Conservation (phyloP, 2,329 filamentous ascomycete genomes). For the Venturiaceae sp. region DNA sequence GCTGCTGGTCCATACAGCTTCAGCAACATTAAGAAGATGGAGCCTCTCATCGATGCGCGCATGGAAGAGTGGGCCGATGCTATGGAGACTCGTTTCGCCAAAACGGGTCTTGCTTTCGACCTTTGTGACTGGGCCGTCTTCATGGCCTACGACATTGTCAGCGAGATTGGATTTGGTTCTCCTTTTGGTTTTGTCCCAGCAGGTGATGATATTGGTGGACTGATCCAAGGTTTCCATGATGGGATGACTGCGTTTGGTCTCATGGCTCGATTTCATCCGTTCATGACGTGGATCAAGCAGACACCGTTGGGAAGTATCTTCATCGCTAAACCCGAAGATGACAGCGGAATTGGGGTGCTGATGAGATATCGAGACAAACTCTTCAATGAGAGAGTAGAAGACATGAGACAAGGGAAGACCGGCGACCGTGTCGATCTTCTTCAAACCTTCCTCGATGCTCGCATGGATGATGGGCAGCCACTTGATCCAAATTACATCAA, state of each 20-base stretch:
- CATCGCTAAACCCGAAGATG: conserved; percentile 40
- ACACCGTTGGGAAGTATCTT: not conserved
- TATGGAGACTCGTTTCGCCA: conserved; percentile 37
- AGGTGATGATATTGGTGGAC: conserved; percentile 42
- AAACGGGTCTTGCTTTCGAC: conserved; percentile 37
- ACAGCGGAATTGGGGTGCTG: conserved; percentile 44
- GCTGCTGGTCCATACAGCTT: conserved; percentile 47
- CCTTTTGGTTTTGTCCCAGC: conserved; percentile 47
- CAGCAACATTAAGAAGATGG: conserved; percentile 48
- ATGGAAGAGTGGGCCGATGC: conserved; percentile 41
- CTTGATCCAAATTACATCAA: conserved; percentile 42
- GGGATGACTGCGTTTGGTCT: not conserved
- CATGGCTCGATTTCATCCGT: conserved; percentile 41
- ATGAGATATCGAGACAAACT: conserved; percentile 50
- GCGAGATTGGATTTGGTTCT: conserved; percentile 45
- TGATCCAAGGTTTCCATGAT: conserved; percentile 46
- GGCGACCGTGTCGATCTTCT: conserved; percentile 41
- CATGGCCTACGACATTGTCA: conserved; percentile 49
- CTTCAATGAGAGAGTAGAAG: conserved; percentile 36
- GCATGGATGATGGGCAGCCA: conserved; percentile 30
- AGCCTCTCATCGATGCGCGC: conserved; percentile 42
- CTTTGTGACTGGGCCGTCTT: conserved; percentile 42
- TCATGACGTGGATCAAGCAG: conserved; percentile 42
- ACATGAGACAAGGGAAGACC: conserved; percentile 36
- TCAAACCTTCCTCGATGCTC: conserved; percentile 37